A percentile compares a stretch with the other conserved stretches of the same genome.
These are phyloP conservation scores for Tetracladium marchalianum DNA, from an alignment of 495 filamentous ascomycete genomes.

Conservation along the genomic window DNA sequence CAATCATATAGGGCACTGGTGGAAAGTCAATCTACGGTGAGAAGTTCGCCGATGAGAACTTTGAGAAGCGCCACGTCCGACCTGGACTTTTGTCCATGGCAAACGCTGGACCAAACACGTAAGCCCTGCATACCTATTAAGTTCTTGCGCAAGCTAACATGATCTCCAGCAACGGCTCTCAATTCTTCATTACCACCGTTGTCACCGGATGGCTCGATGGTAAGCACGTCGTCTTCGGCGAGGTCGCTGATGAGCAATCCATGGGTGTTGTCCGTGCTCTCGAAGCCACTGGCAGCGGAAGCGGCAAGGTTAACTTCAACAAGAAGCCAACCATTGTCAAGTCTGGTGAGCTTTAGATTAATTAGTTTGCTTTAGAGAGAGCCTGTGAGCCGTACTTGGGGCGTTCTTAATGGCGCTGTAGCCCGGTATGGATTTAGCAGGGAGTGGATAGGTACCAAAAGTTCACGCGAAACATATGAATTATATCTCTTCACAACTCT, in stretches of 20 bases:
- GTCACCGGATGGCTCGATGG: slow-evolving; percentile 65
- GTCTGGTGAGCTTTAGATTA: slow-evolving; percentile 43
- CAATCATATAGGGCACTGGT: slow-evolving; percentile 55
- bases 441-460: slow-evolving; percentile 11
- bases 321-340: slow-evolving; percentile 60
- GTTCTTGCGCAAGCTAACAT: slow-evolving; percentile 12
- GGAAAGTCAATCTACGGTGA: slow-evolving; percentile 84
- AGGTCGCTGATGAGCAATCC: slow-evolving; percentile 58
- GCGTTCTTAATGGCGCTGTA: slow-evolving; percentile 7
- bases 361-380: neutral
- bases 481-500: slow-evolving; percentile 6
- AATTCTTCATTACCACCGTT: slow-evolving; percentile 73
- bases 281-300: slow-evolving; percentile 57
- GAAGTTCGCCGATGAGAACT: slow-evolving; percentile 80
- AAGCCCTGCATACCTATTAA: slow-evolving; percentile 23
- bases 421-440: neutral
- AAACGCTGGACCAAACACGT: slow-evolving; percentile 74
- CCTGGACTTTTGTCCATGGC: slow-evolving; percentile 71
- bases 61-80: slow-evolving; percentile 50
- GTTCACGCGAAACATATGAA: slow-evolving; percentile 12
- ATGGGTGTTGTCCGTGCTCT: slow-evolving; percentile 58
- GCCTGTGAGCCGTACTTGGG: slow-evolving; percentile 8
- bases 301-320: slow-evolving; percentile 49
- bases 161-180: slow-evolving; percentile 55
- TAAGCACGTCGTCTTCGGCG: slow-evolving; percentile 75